Evolutionary conservation across 768 basidiomycete genomes (phyloP).

Genomic region (Fomitopsis pulvina): DNA sequence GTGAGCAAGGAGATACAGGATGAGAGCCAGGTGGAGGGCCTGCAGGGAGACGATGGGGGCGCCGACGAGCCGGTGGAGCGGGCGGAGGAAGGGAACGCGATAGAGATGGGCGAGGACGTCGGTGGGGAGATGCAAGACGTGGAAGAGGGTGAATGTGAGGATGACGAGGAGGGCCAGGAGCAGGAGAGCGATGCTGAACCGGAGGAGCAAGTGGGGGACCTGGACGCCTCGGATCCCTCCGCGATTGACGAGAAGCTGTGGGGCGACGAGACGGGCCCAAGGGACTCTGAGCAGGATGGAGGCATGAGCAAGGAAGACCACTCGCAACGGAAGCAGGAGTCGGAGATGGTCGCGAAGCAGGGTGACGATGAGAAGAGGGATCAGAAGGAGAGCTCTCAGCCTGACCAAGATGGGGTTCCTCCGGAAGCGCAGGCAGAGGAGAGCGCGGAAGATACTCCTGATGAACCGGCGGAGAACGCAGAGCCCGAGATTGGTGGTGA

Average conservation of each 20-base stretch:
- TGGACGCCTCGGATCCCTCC: conserved; percentile 78
- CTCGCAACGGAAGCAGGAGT: conserved; percentile 44
- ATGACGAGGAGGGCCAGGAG: conserved; percentile 36
- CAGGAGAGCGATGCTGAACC: conserved; percentile 56
- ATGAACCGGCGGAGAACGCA: conserved; percentile 13
- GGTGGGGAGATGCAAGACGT: conserved; percentile 84
- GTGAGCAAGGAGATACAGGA: conserved; percentile 94
- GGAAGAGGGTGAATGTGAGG: conserved; percentile 53
- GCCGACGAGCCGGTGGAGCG: conserved; percentile 38
- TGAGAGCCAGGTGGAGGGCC: conserved; percentile 93
- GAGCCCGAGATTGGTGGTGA: conserved; percentile 25
- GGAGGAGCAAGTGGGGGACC: conserved; percentile 78
- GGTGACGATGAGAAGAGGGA: conserved; percentile 28
- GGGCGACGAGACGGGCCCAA: conserved; percentile 73
- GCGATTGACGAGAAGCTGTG: conserved; percentile 95
- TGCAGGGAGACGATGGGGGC: conserved; percentile 59
- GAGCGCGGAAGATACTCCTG: neutral
- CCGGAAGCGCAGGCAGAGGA: conserved; percentile 21
- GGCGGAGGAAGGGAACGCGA: conserved; percentile 63
- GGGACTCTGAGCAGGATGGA: conserved; percentile 42
- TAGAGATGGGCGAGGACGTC: conserved; percentile 91
- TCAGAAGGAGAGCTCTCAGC: conserved; percentile 20
- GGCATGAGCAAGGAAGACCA: conserved; percentile 58
- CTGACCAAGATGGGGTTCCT: conserved; percentile 20
- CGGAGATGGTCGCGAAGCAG: conserved; percentile 81